Evolutionary conservation across 176 grass and related monocot species (phyloP), one percentile per base, ranked within the genome.

Genomic region (Bonia amplexicaulis): DNA sequence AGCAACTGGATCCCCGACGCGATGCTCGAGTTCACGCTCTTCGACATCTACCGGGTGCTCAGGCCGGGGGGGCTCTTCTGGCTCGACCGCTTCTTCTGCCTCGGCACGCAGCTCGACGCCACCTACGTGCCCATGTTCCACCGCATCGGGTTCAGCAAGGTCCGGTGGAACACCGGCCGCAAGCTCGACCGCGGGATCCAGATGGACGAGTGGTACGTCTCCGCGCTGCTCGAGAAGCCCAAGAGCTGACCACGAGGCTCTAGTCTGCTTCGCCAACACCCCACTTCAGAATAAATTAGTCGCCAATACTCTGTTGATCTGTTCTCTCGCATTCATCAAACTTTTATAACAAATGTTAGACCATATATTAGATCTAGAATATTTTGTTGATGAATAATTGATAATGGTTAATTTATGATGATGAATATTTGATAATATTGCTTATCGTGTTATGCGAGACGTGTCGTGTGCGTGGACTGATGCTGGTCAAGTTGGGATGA

Each of bases 41-140:
- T 85, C 49, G 91, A 93, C 80, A 77, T 97, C 15, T 93, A 84
- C 94, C 69, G 94, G 42, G 89, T 97, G 74, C 69, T 97, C 42
- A 53, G 94, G 48, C 94, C 94, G 0, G 89, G 87, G 82, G 85
- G 88, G 0, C 49, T 93, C 55, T 88, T 93, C 67, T 93, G 91
- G 91, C 83, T 93, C 13, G 88, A 90, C 72, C 91, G 79, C 82
- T 90, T 93, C 77, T 88, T 88, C 66, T 90, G 88, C 46, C 27
- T 78, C 55, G 85, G 85, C 37, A 64, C 37, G 10, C 85, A 88
- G 72, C 75, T 93, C 19, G 84, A 88, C 73, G 49, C 74, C 0
- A 87, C 70, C 1, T 93, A 88, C 46, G 81, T 79, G 66, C 81
- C 91, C 11, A 88, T 90, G 86, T 39, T 90, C 22, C 33, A 85